A percentile compares a stretch with the other conserved stretches of the same genome.
Evolutionary conservation across 352 stramenopile genomes (phyloP).

Genomic region (Aphanomyces astaci): DNA sequence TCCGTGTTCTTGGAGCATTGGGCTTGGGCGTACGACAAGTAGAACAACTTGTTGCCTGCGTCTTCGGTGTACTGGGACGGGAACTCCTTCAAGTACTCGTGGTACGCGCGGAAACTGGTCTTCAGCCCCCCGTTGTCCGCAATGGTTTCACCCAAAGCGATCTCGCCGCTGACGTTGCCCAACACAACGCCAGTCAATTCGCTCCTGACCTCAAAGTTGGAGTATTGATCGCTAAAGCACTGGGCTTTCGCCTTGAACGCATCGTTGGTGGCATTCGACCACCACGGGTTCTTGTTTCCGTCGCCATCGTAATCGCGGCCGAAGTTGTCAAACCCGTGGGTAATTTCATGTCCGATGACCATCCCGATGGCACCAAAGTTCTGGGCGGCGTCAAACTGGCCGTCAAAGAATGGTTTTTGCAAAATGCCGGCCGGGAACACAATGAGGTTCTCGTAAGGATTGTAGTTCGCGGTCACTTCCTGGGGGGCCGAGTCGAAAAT

Average conservation of each 20-base stretch:
- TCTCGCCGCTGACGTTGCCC: slow-evolving; percentile 74
- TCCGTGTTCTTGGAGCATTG: slow-evolving; percentile 54
- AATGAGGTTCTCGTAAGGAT: slow-evolving; percentile 27
- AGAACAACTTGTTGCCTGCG: too few relatives aligned
- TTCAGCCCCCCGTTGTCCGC: too few relatives aligned
- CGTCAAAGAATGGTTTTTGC: slow-evolving; percentile 76
- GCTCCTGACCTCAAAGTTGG: slow-evolving; percentile 37
- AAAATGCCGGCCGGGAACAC: too few relatives aligned
- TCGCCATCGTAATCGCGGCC: slow-evolving; percentile 77
- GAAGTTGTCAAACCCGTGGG: slow-evolving; percentile 90
- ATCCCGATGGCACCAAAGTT: slow-evolving; percentile 90
- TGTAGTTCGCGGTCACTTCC: not conserved
- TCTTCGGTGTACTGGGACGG: too few relatives aligned
- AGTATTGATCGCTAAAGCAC: slow-evolving; percentile 52
- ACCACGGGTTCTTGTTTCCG: slow-evolving; percentile 87
- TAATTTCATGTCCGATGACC: slow-evolving; percentile 91
- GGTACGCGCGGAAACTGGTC: too few relatives aligned
- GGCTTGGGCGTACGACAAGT: slow-evolving; percentile 52
- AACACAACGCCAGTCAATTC: slow-evolving; percentile 32
- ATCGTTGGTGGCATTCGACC: slow-evolving; percentile 48
- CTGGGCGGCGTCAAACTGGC: slow-evolving; percentile 61
- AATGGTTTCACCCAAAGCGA: slow-evolving; percentile 88
- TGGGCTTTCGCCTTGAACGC: slow-evolving; percentile 45
- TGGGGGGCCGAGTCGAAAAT: not conserved
- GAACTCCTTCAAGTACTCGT: too few relatives aligned